These are phyloP conservation scores for Agrocybe pediades DNA, from an alignment of 768 basidiomycete species.

Conservation along the genomic window DNA sequence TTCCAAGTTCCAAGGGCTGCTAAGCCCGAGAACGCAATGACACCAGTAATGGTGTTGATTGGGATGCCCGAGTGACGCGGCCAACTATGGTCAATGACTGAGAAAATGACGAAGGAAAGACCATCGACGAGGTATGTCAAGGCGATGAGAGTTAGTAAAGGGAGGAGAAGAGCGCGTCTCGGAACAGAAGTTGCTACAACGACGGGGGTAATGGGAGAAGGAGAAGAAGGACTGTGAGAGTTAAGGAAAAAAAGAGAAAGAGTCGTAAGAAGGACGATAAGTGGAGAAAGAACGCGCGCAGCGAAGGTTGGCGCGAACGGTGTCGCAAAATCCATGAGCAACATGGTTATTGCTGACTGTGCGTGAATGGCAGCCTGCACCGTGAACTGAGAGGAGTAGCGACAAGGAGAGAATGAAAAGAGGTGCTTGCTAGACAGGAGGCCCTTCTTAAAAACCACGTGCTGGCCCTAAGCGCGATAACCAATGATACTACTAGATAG, in stretches of 20 bases:
- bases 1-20: conserved; percentile 81
- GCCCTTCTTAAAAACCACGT: background rate
- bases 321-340: conserved; percentile 12
- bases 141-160: conserved; percentile 68
- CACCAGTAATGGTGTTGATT: conserved; percentile 65
- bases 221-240: conserved; percentile 45
- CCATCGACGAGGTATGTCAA: conserved; percentile 80
- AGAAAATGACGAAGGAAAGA: conserved; percentile 63
- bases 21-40: conserved; percentile 70
- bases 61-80: conserved; percentile 63
- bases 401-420: conserved; percentile 15
- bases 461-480: background rate
- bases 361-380: conserved; percentile 17
- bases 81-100: conserved; percentile 70
- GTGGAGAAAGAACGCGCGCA: conserved; percentile 68
- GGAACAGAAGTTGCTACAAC: conserved; percentile 74
- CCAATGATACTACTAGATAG: background rate
- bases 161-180: conserved; percentile 74
- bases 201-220: conserved; percentile 75
- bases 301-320: conserved; percentile 45
- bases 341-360: conserved; percentile 13
- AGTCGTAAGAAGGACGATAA: conserved; percentile 60
- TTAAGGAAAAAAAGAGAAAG: conserved; percentile 59
- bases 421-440: conserved; percentile 7
- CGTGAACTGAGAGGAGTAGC: conserved; percentile 8